phyloP scores from a whole-genome alignment of 352 stramenopile genomes.

The Phytophthora melonis region DNA sequence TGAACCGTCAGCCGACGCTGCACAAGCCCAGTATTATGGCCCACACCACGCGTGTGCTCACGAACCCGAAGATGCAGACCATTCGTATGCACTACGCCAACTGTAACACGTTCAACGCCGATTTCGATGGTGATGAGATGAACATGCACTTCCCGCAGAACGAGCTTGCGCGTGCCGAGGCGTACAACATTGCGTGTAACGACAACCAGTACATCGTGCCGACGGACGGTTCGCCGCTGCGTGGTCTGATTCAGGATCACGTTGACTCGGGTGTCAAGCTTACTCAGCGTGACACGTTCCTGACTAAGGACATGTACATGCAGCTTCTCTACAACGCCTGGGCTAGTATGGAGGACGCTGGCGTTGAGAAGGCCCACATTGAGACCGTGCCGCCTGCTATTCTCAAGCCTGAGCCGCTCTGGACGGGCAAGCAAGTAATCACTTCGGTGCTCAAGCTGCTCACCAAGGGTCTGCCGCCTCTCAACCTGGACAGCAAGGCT shows the following conservation, averaged over 20 bases:
- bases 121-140: constrained; percentile 99
- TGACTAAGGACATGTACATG: constrained; percentile 98
- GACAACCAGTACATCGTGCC: constrained; percentile 99
- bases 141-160: constrained; percentile 99
- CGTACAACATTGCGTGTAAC: constrained; percentile 97
- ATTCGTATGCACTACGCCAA: constrained; percentile 99
- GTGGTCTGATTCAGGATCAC: constrained; percentile 99
- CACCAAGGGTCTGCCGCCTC: constrained; percentile 88
- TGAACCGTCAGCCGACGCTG: constrained; percentile 99
- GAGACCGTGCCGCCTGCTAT: constrained; percentile 97
- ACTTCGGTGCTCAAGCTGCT: constrained; percentile 97
- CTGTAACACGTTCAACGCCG: constrained; percentile 99
- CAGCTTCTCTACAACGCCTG: constrained; percentile 97
- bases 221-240: constrained; percentile 97
- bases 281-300: constrained; percentile 97
- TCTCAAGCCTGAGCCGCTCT: constrained; percentile 96
- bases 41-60: constrained; percentile 97
- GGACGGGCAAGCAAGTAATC: constrained; percentile 99
- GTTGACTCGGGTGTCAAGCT: constrained; percentile 99
- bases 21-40: constrained; percentile 99
- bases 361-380: constrained; percentile 91
- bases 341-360: constrained; percentile 95
- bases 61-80: constrained; percentile 97
- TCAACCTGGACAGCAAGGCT: constrained; percentile 95
- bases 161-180: constrained; percentile 97